Evolutionary conservation across 2,329 filamentous ascomycete genomes (phyloP).

Genomic region (Xylariaceae sp.): DNA sequence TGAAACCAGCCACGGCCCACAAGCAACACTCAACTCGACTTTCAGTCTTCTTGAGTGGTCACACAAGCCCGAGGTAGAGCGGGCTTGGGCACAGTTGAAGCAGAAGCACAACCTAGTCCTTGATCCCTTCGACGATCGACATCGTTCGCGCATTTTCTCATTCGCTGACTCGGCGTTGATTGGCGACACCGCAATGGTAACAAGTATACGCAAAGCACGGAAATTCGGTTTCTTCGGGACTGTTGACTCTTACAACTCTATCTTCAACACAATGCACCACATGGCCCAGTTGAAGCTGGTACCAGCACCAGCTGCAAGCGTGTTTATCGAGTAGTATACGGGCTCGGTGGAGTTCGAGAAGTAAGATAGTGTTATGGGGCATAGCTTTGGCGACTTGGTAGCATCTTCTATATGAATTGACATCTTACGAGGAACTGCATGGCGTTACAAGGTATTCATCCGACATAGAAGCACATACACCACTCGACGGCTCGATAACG

Average conservation of each 20-base stretch:
- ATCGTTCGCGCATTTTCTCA: slow-evolving; percentile 2
- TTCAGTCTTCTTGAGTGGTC: not conserved
- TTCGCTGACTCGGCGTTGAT: slow-evolving; percentile 1
- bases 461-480: too few species aligned
- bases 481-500: too few species aligned
- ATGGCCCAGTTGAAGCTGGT: not conserved
- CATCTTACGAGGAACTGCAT: too few species aligned
- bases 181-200: not conserved
- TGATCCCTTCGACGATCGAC: not conserved
- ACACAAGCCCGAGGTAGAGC: not conserved
- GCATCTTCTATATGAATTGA: too few species aligned
- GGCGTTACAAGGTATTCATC: too few species aligned
- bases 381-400: too few species aligned
- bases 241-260: slow-evolving; percentile 1
- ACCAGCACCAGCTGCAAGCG: not conserved
- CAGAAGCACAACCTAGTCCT: not conserved
- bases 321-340: too few species aligned
- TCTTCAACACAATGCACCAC: not conserved
- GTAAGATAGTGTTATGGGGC: too few species aligned
- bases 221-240: not conserved
- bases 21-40: not conserved
- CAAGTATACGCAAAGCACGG: slow-evolving; percentile 1
- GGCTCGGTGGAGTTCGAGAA: too few species aligned
- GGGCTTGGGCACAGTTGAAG: not conserved
- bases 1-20: not conserved